Percentiles rank a stretch among this genome's conserved stretches.
Conservation (phyloP, 164 flowering plant species). For the Kingdonia uniflora region DNA sequence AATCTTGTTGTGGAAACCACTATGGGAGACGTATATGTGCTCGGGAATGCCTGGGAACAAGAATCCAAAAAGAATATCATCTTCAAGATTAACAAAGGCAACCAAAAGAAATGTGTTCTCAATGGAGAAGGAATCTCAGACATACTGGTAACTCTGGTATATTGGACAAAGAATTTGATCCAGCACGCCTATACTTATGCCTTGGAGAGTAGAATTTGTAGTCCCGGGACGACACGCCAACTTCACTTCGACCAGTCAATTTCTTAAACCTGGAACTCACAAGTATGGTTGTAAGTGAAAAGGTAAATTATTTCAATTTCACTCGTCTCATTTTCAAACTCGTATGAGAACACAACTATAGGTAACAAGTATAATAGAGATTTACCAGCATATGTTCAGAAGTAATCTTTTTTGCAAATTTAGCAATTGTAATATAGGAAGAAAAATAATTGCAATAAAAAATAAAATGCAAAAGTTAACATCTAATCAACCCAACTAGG, state of each 20-base stretch:
- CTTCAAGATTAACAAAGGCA: slow-evolving; percentile 1
- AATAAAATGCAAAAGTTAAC: no score
- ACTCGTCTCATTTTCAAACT: no score
- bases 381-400: neutral
- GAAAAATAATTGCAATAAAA: no score
- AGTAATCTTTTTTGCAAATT: no score
- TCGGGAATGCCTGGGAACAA: slow-evolving; percentile 44
- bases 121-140: slow-evolving; percentile 4
- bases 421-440: no score
- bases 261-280: slow-evolving; percentile 62
- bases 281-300: slow-evolving; percentile 10
- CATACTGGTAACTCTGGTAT: slow-evolving; percentile 67
- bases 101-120: slow-evolving; percentile 1
- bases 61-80: slow-evolving; percentile 6
- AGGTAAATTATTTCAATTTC: neutral
- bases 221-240: slow-evolving; percentile 62
- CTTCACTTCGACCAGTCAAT: slow-evolving; percentile 84
- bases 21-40: slow-evolving; percentile 41
- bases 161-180: slow-evolving; percentile 43
- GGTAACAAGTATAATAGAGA: slow-evolving; percentile 1
- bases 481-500: no score
- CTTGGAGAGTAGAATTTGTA: slow-evolving; percentile 92
- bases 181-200: slow-evolving; percentile 74
- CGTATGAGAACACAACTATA: slow-evolving; percentile 1
- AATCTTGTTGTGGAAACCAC: slow-evolving; percentile 39